Percentiles rank a stretch among this genome's conserved stretches.
These are phyloP conservation scores for Mycena maculata DNA, from an alignment of 768 basidiomycete species.

Conservation along the genomic window DNA sequence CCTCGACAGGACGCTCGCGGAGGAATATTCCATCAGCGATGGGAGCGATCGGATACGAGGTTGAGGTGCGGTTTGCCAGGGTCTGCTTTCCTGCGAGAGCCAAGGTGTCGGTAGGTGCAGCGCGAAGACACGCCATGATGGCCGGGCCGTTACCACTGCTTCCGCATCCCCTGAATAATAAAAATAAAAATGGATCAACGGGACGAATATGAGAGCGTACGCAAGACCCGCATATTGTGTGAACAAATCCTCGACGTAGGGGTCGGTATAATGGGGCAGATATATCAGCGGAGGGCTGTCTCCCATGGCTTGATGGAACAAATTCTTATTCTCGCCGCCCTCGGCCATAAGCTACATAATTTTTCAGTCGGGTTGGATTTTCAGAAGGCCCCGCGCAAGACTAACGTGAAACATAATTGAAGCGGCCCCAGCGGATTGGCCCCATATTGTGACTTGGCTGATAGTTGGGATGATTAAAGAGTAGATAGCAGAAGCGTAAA, in stretches of 20 bases:
- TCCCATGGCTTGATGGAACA: constrained; percentile 57
- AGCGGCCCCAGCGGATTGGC: constrained; percentile 56
- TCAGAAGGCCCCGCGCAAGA: background rate
- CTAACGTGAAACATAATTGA: constrained; percentile 55
- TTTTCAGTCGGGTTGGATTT: background rate
- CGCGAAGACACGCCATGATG: constrained; percentile 49
- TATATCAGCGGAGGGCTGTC: constrained; percentile 57
- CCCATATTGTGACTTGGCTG: constrained; percentile 57
- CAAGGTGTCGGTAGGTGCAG: constrained; percentile 41
- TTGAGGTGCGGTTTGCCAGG: constrained; percentile 45
- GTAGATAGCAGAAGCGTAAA: background rate
- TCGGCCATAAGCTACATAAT: constrained; percentile 51
- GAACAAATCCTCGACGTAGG: constrained; percentile 51
- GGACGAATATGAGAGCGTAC: constrained; percentile 38
- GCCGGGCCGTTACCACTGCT: constrained; percentile 27
- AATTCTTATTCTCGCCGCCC: constrained; percentile 49
- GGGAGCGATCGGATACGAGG: constrained; percentile 54
- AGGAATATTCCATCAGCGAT: constrained; percentile 51
- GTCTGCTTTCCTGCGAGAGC: constrained; percentile 48
- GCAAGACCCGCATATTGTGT: constrained; percentile 48
- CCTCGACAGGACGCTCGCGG: constrained; percentile 51
- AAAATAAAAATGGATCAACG: background rate
- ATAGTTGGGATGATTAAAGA: background rate
- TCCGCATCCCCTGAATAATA: constrained; percentile 41
- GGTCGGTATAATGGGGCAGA: constrained; percentile 46